A percentile compares a stretch with the other conserved stretches of the same genome.
phyloP scores from a whole-genome alignment of 179 eudicot species.

The Beta corolliflora region DNA sequence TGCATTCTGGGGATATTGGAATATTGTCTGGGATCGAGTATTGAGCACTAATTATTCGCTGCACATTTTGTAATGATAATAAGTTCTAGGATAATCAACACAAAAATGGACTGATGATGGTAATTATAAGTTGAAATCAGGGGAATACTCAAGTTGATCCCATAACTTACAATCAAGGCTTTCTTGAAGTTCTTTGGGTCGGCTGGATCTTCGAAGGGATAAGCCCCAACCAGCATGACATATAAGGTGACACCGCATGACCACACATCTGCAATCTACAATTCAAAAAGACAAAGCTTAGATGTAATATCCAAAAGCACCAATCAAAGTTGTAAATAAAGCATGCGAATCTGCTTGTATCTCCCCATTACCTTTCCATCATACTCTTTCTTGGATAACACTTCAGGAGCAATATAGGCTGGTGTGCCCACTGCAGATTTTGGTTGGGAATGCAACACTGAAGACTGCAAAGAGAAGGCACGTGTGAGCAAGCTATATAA shows the following conservation, averaged over 20 bases:
- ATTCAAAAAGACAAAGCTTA: not conserved
- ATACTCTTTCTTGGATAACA: conserved; percentile 70
- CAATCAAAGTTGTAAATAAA: not conserved
- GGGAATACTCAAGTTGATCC: not conserved
- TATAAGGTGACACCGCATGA: conserved; percentile 87
- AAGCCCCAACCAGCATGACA: conserved; percentile 83
- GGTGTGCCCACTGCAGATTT: conserved; percentile 91
- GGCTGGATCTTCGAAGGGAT: conserved; percentile 79
- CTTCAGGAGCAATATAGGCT: conserved; percentile 90
- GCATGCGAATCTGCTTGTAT: not conserved
- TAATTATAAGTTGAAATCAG: not conserved
- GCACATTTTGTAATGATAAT: conserved; percentile 22
- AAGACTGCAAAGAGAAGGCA: conserved; percentile 38
- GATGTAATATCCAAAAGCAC: not conserved
- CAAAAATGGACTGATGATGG: not conserved
- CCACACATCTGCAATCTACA: conserved; percentile 94
- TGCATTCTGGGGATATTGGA: conserved; percentile 56
- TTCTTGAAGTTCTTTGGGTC: conserved; percentile 75
- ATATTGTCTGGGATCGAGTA: conserved; percentile 55
- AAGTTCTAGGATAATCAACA: not conserved
- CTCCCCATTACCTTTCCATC: conserved; percentile 69
- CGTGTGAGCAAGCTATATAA: not conserved
- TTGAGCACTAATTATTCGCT: conserved; percentile 58
- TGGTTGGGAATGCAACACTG: conserved; percentile 81
- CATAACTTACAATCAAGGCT: conserved; percentile 54